Percentiles rank a stretch among this genome's conserved stretches.
phyloP scores from a whole-genome alignment of 257 asterid species.

The Apocynum venetum region DNA sequence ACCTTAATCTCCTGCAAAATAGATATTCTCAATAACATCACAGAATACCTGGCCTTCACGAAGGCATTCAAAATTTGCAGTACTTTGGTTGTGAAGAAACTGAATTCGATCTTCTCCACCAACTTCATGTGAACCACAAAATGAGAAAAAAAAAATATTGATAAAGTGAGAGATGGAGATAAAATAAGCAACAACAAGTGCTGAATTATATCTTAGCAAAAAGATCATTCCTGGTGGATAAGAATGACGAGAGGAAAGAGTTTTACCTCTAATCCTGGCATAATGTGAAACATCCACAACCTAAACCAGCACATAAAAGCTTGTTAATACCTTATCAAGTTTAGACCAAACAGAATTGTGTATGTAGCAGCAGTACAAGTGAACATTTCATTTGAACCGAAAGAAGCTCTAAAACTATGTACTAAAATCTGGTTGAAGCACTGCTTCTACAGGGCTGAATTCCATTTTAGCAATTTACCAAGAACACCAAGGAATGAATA shows the following conservation, averaged over 20 bases:
- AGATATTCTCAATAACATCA: conserved; percentile 15
- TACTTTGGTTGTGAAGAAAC: conserved; percentile 96
- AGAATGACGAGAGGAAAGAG: conserved; percentile 16
- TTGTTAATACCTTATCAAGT: neutral
- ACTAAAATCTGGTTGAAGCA: neutral
- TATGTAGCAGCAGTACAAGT: neutral
- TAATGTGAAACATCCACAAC: conserved; percentile 82
- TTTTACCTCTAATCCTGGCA: conserved; percentile 91
- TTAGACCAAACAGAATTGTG: neutral
- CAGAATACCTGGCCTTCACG: conserved; percentile 79
- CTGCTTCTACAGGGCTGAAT: neutral
- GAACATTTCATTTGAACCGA: neutral
- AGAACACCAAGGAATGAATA: neutral
- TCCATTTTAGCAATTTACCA: neutral
- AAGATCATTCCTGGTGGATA: neutral
- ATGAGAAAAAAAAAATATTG: neutral
- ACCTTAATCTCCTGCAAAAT: conserved; percentile 4
- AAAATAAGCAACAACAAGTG: neutral
- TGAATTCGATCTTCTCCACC: conserved; percentile 89
- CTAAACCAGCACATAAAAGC: conserved; percentile 30
- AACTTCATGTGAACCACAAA: conserved; percentile 45
- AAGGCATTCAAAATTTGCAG: conserved; percentile 86
- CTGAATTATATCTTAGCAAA: neutral
- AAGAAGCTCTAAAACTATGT: neutral
- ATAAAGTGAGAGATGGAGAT: neutral